Base-by-base conservation (phyloP, 2,329 filamentous ascomycete species). In the Rhinocladiella mackenziei region DNA sequence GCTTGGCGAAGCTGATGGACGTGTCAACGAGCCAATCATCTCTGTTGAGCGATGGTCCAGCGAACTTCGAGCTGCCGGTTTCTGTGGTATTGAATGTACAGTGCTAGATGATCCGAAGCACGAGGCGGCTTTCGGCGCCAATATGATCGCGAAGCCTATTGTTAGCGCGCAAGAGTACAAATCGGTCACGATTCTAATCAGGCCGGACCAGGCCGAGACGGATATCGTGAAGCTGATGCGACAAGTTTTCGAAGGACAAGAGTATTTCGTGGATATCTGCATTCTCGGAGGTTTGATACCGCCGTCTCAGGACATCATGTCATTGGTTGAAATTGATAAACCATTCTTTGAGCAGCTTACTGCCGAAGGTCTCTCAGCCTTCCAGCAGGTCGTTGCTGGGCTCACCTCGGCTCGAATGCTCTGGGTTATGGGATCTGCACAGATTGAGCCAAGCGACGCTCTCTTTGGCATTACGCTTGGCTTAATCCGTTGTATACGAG, bases 1-100 rank as follows among this genome's bases (percentile, higher is more conserved):
- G 60, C 39, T 56, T 4, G 45, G 51, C 9, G 43, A 45, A n/a
- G 53, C 48, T 14, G 49, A 52, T 26, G 45, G 33, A 5, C 33
- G 49, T 7, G 15, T 36, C 4, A n/a, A 33, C n/a, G 31, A 35
- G 17, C 49, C 49, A 2, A 34, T 26, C 20, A 20, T 52, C 18
- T 5, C 31, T n/a, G 10, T 28, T 4, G 38, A 50, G 20, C 7
- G 35, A 22, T 52, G 49, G 49, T 22, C 26, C 17, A 22, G 34
- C n/a, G 18, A 32, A 19, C 19, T 50, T 13, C 14, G 18, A n/a
- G 38, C 14, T 10, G 28, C 47, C 19, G 47, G 47, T 5, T 50
- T 50, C 38, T 37, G 25, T 15, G 45, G 45, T 14, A 25, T 43
- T 20, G 45, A 48, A 26, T 26, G 20, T 20, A n/a, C 10, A 20